Evolutionary conservation across 805 yeast genomes (phyloP).

Genomic region (Hermanozyma aechmeae): DNA sequence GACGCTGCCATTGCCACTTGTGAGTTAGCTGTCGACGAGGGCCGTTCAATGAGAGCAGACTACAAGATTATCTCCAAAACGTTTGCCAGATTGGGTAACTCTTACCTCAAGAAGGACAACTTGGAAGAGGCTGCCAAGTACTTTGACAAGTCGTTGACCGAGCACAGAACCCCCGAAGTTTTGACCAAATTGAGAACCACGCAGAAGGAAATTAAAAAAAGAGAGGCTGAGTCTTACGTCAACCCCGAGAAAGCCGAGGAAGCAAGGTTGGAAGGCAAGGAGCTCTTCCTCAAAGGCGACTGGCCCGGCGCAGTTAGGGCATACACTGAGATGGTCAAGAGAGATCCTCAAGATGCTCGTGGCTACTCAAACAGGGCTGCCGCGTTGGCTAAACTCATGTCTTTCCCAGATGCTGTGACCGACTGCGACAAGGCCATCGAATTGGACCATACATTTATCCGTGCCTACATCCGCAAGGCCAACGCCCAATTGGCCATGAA

Average conservation of each 20-base stretch:
- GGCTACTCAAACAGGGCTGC: conserved; percentile 99
- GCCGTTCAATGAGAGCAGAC: conserved; percentile 84
- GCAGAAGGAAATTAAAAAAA: conserved; percentile 75
- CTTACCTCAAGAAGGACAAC: conserved; percentile 69
- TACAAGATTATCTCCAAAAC: conserved; percentile 89
- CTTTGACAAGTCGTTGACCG: conserved; percentile 89
- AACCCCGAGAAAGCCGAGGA: conserved; percentile 92
- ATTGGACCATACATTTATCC: conserved; percentile 79
- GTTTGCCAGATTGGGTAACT: conserved; percentile 82
- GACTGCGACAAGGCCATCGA: conserved; percentile 89
- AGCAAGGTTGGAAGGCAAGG: conserved; percentile 90
- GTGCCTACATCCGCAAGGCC: conserved; percentile 97
- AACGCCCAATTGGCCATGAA: conserved; percentile 86
- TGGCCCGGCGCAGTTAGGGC: conserved; percentile 96
- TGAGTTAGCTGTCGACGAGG: conserved; percentile 75
- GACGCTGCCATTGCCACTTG: conserved; percentile 80
- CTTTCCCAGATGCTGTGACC: conserved; percentile 92
- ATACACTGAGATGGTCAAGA: conserved; percentile 90
- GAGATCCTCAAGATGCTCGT: conserved; percentile 95
- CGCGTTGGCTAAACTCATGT: conserved; percentile 85
- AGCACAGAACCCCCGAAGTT: conserved; percentile 93
- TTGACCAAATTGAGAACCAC: conserved; percentile 78
- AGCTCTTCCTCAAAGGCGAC: conserved; percentile 78
- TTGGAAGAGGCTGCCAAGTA: conserved; percentile 61
- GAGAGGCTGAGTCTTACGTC: conserved; percentile 70